phyloP scores from a whole-genome alignment of 495 filamentous ascomycete genomes.

The Eremomyces bilateralis region DNA sequence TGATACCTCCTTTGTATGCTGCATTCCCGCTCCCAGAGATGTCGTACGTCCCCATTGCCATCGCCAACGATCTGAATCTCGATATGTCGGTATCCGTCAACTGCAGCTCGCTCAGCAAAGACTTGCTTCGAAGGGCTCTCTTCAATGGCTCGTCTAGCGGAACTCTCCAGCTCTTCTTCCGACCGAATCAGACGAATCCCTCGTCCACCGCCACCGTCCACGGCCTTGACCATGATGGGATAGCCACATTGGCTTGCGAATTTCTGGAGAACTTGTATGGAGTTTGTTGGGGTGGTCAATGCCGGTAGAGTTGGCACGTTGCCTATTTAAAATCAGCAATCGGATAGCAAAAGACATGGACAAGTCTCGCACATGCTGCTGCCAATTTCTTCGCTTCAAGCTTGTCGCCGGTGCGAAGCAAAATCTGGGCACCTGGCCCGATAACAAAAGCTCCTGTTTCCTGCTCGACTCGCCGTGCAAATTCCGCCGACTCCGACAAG shows the following conservation, averaged over 20 bases:
- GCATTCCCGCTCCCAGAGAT: slow-evolving; percentile 22
- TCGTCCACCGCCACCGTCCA: slow-evolving; percentile 20
- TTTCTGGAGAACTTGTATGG: slow-evolving; percentile 17
- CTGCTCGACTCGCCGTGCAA: slow-evolving; percentile 28
- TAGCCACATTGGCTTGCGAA: slow-evolving; percentile 28
- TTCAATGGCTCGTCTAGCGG: slow-evolving; percentile 16
- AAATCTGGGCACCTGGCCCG: slow-evolving; percentile 29
- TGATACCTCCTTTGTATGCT: slow-evolving; percentile 21
- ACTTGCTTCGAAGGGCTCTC: slow-evolving; percentile 30
- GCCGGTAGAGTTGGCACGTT: slow-evolving; percentile 31
- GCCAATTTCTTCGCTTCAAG: slow-evolving; percentile 32
- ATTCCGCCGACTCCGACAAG: slow-evolving; percentile 34
- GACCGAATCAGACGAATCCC: slow-evolving; percentile 19
- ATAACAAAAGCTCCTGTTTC: slow-evolving; percentile 28
- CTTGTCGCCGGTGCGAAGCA: slow-evolving; percentile 34
- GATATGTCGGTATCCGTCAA: slow-evolving; percentile 21
- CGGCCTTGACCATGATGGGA: slow-evolving; percentile 33
- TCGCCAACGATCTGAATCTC: slow-evolving; percentile 22
- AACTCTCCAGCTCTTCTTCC: slow-evolving; percentile 9
- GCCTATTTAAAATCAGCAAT: slow-evolving; percentile 6
- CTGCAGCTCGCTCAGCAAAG: slow-evolving; percentile 24
- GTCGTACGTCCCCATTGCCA: slow-evolving; percentile 15
- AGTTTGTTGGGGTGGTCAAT: slow-evolving; percentile 21
- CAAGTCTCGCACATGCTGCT: slow-evolving; percentile 17
- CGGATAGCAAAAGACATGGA: background rate